Evolutionary conservation across 306 rosid genomes (phyloP).

Genomic region (Cyamopsis tetragonoloba): DNA sequence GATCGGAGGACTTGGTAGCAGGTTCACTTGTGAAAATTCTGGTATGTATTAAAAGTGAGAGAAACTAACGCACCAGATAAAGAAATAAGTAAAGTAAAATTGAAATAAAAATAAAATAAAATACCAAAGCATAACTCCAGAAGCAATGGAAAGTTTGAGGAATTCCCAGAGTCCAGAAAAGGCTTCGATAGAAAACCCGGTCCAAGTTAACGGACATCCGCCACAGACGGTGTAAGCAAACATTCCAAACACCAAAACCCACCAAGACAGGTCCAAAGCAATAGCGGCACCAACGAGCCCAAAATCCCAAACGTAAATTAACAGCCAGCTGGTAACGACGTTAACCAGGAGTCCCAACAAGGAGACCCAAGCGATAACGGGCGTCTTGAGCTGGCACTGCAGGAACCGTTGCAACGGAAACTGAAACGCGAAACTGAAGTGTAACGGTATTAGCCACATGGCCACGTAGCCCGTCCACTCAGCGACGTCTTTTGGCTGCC

Average conservation of each 20-base stretch:
- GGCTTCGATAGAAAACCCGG: constrained; percentile 56
- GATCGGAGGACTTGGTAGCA: too few species aligned
- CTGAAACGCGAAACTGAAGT: constrained; percentile 75
- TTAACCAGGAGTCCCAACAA: constrained; percentile 39
- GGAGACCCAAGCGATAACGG: constrained; percentile 53
- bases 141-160: constrained; percentile 56
- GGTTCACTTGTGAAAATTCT: too few species aligned
- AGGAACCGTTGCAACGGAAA: constrained; percentile 66
- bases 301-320: constrained; percentile 41
- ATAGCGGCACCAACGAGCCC: constrained; percentile 68
- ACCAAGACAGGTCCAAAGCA: constrained; percentile 65
- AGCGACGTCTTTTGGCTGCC: constrained; percentile 62
- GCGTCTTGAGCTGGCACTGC: constrained; percentile 66
- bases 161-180: constrained; percentile 72
- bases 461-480: constrained; percentile 58
- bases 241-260: constrained; percentile 55
- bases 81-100: too few species aligned
- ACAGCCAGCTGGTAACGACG: constrained; percentile 41
- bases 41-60: too few species aligned
- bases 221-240: constrained; percentile 39
- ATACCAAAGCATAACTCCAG: constrained; percentile 77
- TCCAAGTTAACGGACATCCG: constrained; percentile 72
- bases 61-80: too few species aligned
- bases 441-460: constrained; percentile 65
- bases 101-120: neutral